These are phyloP conservation scores for Ganoderma resinaceum DNA, from an alignment of 1,284 basidiomycete species.

Conservation along the genomic window DNA sequence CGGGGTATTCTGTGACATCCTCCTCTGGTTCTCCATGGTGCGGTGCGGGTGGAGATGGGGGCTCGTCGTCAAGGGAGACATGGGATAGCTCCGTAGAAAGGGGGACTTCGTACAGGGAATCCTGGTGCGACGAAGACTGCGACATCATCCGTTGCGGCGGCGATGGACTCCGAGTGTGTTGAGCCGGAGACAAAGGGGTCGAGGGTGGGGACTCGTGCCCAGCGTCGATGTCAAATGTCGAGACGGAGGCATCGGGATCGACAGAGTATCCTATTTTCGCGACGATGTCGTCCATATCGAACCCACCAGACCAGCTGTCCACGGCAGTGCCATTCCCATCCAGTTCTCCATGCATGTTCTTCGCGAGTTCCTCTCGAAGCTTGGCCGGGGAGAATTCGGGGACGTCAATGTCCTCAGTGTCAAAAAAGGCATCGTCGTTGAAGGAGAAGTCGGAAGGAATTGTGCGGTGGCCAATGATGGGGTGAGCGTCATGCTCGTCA, in stretches of 20 bases:
- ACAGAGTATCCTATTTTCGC: conserved; percentile 43
- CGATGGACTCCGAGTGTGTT: not conserved
- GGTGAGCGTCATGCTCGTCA: conserved; percentile 18
- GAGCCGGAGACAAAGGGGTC: conserved; percentile 27
- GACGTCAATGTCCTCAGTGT: conserved; percentile 55
- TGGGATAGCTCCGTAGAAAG: conserved; percentile 51
- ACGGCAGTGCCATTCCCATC: not conserved
- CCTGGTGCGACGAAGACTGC: conserved; percentile 30
- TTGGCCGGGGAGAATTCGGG: conserved; percentile 61
- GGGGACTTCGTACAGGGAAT: conserved; percentile 42
- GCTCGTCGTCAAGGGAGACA: conserved; percentile 45
- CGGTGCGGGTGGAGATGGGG: conserved; percentile 26
- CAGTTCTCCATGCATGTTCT: conserved; percentile 41
- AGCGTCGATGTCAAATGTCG: conserved; percentile 60
- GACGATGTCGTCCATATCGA: conserved; percentile 29
- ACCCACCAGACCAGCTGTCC: conserved; percentile 27
- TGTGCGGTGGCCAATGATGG: not conserved
- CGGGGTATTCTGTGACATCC: conserved; percentile 43
- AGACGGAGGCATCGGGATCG: conserved; percentile 59
- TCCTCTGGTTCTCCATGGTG: conserved; percentile 27
- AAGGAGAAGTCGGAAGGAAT: conserved; percentile 36
- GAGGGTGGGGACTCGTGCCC: conserved; percentile 32
- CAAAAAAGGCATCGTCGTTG: conserved; percentile 74
- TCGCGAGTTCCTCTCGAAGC: conserved; percentile 66
- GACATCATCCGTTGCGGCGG: conserved; percentile 27